Evolutionary conservation across 495 filamentous ascomycete genomes (phyloP), one percentile per base, ranked within the genome.

Genomic region (Articulospora tetracladia): DNA sequence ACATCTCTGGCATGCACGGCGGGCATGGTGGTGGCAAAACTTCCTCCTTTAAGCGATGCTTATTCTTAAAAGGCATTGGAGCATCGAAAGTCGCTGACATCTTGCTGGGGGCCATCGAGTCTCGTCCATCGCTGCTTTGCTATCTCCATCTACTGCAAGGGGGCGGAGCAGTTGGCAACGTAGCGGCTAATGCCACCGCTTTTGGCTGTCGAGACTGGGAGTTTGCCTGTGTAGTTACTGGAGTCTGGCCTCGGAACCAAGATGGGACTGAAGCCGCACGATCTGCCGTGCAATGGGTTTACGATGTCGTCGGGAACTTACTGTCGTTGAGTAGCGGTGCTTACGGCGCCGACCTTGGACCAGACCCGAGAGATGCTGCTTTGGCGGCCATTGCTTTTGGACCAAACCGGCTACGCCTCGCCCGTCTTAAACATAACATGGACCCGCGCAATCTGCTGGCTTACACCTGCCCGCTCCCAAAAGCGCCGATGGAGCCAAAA

Each of bases 151-250:
- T 88, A 41, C 69, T 86, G 20, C 83, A 86, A 55, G 83, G 84
- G 63, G 83, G 82, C 32, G 81, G 78, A 65, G 78, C 79, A 13
- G 68, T 85, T 47, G 25, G 66, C 54, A 75, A 84, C 55, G 67
- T 83, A 32, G 66, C 70, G 15, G 60, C 74, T 26, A 68, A 80
- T 67, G 73, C 73, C 59, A 80, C 78, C 67, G 83, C 84, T 61
- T 88, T 86, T 58, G 83, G 85, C 54, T 85, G 78, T 73, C 78
- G 83, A 73, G 75, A 82, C 69, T 88, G 83, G 83, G 75, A 80
- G 52, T 86, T 79, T 74, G 83, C 85, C 57, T 86, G 83, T 58
- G 80, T 86, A 23, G 59, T 88, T 55, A 86, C 84, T n/a, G 82
- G 82, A 41, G 77, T 86, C 65, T 88, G 84, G 84, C 68, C 70